Percentiles rank a stretch among this genome's conserved stretches.
Evolutionary conservation across 1,284 basidiomycete genomes (phyloP).

Genomic region (Malassezia pachydermatis): DNA sequence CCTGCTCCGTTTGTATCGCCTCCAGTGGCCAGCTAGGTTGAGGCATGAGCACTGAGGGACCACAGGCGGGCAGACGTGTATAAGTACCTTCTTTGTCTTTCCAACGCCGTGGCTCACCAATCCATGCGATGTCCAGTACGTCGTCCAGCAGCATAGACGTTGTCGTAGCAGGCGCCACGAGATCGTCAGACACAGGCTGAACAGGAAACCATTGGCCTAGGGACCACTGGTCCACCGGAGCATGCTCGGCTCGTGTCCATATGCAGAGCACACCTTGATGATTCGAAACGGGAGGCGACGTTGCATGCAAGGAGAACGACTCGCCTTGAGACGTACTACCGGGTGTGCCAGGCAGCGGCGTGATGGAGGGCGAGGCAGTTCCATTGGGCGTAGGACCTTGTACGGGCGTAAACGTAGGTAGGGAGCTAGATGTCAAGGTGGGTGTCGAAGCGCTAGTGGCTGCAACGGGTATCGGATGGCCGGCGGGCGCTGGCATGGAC

Average conservation of each 20-base stretch:
- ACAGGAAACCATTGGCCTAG: slow-evolving; percentile 8
- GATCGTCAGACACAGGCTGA: neutral
- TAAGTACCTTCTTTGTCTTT: neutral
- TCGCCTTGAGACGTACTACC: too few relatives aligned
- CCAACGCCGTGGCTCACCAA: slow-evolving; percentile 8
- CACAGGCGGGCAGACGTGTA: slow-evolving; percentile 3
- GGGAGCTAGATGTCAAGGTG: too few relatives aligned
- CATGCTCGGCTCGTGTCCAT: slow-evolving; percentile 3
- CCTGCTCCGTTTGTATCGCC: slow-evolving; percentile 8
- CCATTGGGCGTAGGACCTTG: too few relatives aligned
- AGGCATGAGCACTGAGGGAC: neutral
- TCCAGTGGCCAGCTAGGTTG: neutral
- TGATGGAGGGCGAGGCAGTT: neutral
- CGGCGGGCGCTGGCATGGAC: neutral
- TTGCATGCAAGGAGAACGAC: neutral
- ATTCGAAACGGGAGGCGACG: neutral
- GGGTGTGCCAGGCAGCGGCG: neutral
- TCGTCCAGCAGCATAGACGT: neutral
- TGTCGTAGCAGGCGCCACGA: neutral
- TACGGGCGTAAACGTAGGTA: too few relatives aligned
- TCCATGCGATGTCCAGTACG: slow-evolving; percentile 1
- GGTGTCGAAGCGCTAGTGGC: neutral
- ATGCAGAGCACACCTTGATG: slow-evolving; percentile 13
- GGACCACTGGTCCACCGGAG: neutral
- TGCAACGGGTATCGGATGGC: neutral